These are phyloP conservation scores for Ulota crispa DNA, from an alignment of 225 moss, liverwort and hornwort species.

Conservation along the genomic window DNA sequence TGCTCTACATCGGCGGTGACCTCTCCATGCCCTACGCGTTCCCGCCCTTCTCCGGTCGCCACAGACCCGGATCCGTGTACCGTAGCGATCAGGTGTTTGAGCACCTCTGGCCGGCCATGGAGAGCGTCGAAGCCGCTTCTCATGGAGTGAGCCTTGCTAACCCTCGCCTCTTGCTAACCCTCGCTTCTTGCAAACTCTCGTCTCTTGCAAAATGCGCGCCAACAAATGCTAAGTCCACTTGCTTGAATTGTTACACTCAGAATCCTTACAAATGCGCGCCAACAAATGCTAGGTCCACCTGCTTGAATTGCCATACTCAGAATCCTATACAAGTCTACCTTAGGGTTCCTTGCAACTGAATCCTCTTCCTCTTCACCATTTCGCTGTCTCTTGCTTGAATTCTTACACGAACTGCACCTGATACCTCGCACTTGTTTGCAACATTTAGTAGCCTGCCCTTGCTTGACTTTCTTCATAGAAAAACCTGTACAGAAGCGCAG, in stretches of 20 bases:
- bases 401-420: not conserved
- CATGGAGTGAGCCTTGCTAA: slow-evolving; percentile 36
- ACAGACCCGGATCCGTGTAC: slow-evolving; percentile 64
- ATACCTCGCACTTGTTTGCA: not conserved
- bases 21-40: slow-evolving; percentile 43
- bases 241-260: too few species aligned
- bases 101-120: slow-evolving; percentile 87
- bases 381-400: not conserved
- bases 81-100: slow-evolving; percentile 79
- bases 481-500: not conserved
- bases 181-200: too few species aligned
- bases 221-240: not conserved
- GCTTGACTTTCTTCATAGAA: not conserved
- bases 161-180: not conserved
- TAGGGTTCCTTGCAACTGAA: too few species aligned
- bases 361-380: too few species aligned
- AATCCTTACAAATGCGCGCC: not conserved
- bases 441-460: not conserved
- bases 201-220: not conserved
- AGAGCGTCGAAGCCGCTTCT: slow-evolving; percentile 47
- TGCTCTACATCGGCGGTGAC: slow-evolving; percentile 49
- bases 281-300: not conserved
- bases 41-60: slow-evolving; percentile 31
- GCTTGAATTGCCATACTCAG: too few species aligned
- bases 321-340: too few species aligned